A percentile compares a stretch with the other conserved stretches of the same genome.
These are phyloP conservation scores for Vishniacozyma victoriae DNA, from an alignment of 768 basidiomycete genomes.

Conservation along the genomic window DNA sequence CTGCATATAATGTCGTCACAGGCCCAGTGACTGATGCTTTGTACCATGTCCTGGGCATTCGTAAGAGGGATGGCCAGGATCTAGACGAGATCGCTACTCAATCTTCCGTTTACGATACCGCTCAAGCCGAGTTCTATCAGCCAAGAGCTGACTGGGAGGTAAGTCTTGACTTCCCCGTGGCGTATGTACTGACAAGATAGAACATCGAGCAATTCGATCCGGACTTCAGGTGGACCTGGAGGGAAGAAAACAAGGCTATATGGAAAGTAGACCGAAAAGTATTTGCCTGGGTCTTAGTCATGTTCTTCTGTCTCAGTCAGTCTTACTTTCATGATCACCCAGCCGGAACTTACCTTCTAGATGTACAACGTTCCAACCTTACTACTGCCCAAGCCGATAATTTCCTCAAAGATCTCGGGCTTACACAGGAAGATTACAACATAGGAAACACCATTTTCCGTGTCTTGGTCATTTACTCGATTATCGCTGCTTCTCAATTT, in stretches of 20 bases:
- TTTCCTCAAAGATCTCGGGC: slow-evolving; percentile 56
- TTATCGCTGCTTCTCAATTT: slow-evolving; percentile 56
- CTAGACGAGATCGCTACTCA: neutral
- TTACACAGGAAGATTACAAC: slow-evolving; percentile 53
- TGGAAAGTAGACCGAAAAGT: slow-evolving; percentile 60
- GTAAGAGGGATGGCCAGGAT: neutral
- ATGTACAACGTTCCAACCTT: slow-evolving; percentile 54
- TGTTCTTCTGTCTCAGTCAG: too few species aligned
- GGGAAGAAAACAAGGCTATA: slow-evolving; percentile 57
- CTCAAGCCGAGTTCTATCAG: neutral
- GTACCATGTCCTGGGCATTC: neutral
- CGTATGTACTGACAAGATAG: neutral
- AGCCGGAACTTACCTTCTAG: too few species aligned
- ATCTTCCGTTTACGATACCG: neutral
- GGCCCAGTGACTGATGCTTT: neutral
- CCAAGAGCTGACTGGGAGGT: slow-evolving; percentile 1
- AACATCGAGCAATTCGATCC: slow-evolving; percentile 58
- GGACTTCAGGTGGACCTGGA: slow-evolving; percentile 62
- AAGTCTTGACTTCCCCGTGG: neutral
- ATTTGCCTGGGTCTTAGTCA: slow-evolving; percentile 2
- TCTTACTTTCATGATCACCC: too few species aligned
- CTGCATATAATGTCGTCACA: neutral
- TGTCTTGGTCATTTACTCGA: slow-evolving; percentile 60
- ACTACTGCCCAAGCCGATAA: slow-evolving; percentile 66
- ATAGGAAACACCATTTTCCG: too few species aligned